These are phyloP conservation scores for Aureobasidium sp. DNA, from an alignment of 2,329 filamentous ascomycete genomes.

Conservation along the genomic window DNA sequence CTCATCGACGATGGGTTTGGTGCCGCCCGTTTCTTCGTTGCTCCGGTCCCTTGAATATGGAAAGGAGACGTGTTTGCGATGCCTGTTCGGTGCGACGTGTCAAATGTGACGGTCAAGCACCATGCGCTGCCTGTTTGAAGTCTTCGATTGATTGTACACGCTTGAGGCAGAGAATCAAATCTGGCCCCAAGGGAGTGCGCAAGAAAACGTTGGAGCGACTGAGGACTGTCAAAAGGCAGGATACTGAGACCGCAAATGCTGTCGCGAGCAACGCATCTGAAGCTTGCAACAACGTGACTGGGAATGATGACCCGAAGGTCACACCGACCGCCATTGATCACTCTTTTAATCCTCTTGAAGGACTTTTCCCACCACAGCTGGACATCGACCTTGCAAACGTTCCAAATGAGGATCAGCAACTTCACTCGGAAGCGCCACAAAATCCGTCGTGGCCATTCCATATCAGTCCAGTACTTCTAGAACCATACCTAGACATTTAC, in stretches of 20 bases:
- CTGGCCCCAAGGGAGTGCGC: constrained; percentile 17
- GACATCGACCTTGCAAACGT: neutral
- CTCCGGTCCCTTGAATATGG: neutral
- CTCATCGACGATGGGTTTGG: neutral
- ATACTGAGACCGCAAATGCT: too few relatives aligned
- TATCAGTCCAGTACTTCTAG: neutral
- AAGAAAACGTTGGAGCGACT: constrained; percentile 14
- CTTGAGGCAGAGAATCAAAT: constrained; percentile 11
- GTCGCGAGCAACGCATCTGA: neutral
- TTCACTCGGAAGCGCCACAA: neutral
- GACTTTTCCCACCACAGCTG: neutral
- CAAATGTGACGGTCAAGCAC: constrained; percentile 18
- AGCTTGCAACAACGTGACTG: neutral
- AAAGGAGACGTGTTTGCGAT: constrained; percentile 17
- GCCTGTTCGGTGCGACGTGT: constrained; percentile 19
- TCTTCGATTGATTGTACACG: constrained; percentile 17
- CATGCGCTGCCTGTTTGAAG: constrained; percentile 15
- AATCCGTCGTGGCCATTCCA: neutral
- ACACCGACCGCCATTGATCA: neutral
- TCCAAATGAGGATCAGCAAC: neutral
- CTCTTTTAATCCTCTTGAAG: neutral
- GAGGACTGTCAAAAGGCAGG: neutral
- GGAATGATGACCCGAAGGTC: too few relatives aligned
- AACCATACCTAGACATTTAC: constrained; percentile 20
- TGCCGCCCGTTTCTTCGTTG: neutral